Base-by-base conservation (phyloP, 2,329 filamentous ascomycete genomes). In the Dryadomyces quercus-mongolicae region DNA sequence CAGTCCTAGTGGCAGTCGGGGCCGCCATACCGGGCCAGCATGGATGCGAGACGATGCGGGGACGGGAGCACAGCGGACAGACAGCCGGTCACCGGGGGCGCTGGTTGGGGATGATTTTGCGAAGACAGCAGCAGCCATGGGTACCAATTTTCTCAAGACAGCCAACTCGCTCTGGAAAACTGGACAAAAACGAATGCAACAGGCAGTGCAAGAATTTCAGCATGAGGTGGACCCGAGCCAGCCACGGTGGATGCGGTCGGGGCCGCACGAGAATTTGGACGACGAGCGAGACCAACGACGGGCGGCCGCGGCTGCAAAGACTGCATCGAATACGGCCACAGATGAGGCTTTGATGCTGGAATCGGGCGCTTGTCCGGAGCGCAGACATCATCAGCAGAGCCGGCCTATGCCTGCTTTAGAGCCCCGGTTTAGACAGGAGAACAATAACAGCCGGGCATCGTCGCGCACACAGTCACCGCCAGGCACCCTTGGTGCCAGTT, bases 101-200 rank as follows among this genome's bases (percentile, higher is more conserved):
- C 38, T 22, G 22, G 72, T 67, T 8, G 86, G 90, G 1, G 92
- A 95, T 62, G 92, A 96, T 62, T 76, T 95, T 54, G 75, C 88
- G 16, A 89, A 92, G 63, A 78, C 85, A 46, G 92, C 92, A 2
- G 82, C 88, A 6, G 86, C 91, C 38, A 76, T 97, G 64, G 88
- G 93, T 0, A 88, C 74, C 47, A 94, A 79, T 58, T 70, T 98
- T 13, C 83, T 97, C 67, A 98, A 98, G 67, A 93, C 91, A 2
- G 93, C 93, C 2, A 95, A 94, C 60, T 92, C 88, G 1, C 71
- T 97, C 0, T 98, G 93, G 93, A 98, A 95, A 66, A 88, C 86
- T 3, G 84, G 92, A 0, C 88, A 91, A 64, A 98, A 95, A 69
- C 91, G 88, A 66, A 80, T 97, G 55, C 89, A 95, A 63, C 89